These are phyloP conservation scores for Botryotinia calthae DNA, from an alignment of 2,329 filamentous ascomycete genomes.

Conservation along the genomic window DNA sequence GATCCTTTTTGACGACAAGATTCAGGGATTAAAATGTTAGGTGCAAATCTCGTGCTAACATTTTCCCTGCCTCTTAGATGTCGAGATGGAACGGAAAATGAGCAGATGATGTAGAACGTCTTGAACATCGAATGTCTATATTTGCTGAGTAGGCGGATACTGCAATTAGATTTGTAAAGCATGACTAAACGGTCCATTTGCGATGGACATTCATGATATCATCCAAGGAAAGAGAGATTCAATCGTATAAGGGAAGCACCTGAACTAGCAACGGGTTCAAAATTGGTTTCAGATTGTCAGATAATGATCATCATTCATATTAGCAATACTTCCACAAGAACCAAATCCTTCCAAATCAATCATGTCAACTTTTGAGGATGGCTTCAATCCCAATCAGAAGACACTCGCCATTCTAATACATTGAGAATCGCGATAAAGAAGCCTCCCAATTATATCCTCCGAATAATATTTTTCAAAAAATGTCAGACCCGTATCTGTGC, in stretches of 20 bases:
- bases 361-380: background rate
- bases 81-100: too few species aligned
- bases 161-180: background rate
- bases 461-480: background rate
- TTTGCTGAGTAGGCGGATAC: background rate
- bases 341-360: background rate
- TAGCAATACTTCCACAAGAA: background rate
- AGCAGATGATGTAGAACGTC: too few species aligned
- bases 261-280: background rate
- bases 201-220: background rate
- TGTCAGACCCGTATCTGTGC: slow-evolving; percentile 70
- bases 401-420: background rate
- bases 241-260: background rate
- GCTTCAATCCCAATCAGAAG: background rate
- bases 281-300: background rate
- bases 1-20: background rate
- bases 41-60: background rate
- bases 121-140: background rate
- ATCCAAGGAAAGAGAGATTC: background rate
- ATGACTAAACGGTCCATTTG: background rate
- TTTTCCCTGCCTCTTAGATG: too few species aligned
- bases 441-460: background rate
- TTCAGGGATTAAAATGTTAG: background rate
- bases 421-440: background rate
- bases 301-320: background rate